Percentiles rank a stretch among this genome's conserved stretches.
phyloP scores from a whole-genome alignment of 805 yeast species.

The Yarrowia alimentaria region DNA sequence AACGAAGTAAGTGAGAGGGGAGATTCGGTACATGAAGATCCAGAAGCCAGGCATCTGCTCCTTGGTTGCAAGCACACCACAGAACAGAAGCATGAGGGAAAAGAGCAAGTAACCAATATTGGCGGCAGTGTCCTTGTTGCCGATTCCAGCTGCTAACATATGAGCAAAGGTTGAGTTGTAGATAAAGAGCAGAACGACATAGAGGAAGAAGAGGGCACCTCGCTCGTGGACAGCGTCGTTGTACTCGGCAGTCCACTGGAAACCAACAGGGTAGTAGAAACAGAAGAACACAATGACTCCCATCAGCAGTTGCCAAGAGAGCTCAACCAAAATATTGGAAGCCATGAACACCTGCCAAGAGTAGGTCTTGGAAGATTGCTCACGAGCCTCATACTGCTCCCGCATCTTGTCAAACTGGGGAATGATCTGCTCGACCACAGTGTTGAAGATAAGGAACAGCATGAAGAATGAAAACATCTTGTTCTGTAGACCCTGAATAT shows the following conservation, averaged over 20 bases:
- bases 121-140: conserved; percentile 52
- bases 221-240: conserved; percentile 48
- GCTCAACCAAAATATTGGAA: conserved; percentile 63
- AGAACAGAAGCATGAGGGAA: conserved; percentile 56
- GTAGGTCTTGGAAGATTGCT: conserved; percentile 68
- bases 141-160: conserved; percentile 45
- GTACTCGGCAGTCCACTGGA: conserved; percentile 56
- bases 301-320: conserved; percentile 60
- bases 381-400: conserved; percentile 68
- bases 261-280: conserved; percentile 71
- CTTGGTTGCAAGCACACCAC: conserved; percentile 62
- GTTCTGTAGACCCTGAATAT: conserved; percentile 72
- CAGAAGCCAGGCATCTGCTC: conserved; percentile 69
- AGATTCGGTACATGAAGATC: conserved; percentile 72
- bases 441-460: conserved; percentile 55
- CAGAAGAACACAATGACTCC: conserved; percentile 62
- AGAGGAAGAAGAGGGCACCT: conserved; percentile 41
- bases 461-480: conserved; percentile 77
- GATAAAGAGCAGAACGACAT: conserved; percentile 48
- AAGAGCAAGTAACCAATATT: conserved; percentile 53
- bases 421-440: conserved; percentile 60
- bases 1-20: conserved; percentile 66
- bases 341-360: conserved; percentile 62
- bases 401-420: conserved; percentile 61
- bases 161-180: conserved; percentile 41